Conservation (phyloP, 129 eudicot genomes). For the Logfia minima region DNA sequence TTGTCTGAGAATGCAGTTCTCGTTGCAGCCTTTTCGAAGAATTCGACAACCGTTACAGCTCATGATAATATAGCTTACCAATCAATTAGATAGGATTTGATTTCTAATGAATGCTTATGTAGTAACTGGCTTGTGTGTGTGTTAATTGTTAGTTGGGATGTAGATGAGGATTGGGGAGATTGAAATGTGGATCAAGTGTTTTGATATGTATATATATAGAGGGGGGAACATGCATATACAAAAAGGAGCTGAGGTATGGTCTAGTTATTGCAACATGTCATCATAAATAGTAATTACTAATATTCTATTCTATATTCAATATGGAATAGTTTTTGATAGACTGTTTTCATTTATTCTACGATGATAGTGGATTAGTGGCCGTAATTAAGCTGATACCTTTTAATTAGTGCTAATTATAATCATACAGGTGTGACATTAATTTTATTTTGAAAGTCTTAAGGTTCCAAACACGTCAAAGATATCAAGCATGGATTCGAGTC, state of each 20-base stretch:
- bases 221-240: background rate
- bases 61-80: conserved; percentile 29
- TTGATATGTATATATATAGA: background rate
- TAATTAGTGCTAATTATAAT: too few relatives aligned
- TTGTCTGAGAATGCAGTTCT: conserved; percentile 67
- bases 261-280: conserved; percentile 1
- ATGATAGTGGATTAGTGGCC: too few relatives aligned
- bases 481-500: too few relatives aligned
- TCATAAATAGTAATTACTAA: too few relatives aligned
- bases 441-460: too few relatives aligned
- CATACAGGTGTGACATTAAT: too few relatives aligned
- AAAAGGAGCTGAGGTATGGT: background rate
- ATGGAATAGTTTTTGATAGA: too few relatives aligned
- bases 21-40: conserved; percentile 79
- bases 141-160: background rate
- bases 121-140: background rate
- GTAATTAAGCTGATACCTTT: too few relatives aligned
- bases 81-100: too few relatives aligned
- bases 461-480: too few relatives aligned
- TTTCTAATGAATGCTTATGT: background rate
- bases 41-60: conserved; percentile 87
- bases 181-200: conserved; percentile 12
- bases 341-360: too few relatives aligned
- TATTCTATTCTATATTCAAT: too few relatives aligned
- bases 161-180: background rate